Evolutionary conservation across 2,329 filamentous ascomycete species (phyloP), one percentile per base, ranked within the genome.

Genomic region (Huntiella savannae): DNA sequence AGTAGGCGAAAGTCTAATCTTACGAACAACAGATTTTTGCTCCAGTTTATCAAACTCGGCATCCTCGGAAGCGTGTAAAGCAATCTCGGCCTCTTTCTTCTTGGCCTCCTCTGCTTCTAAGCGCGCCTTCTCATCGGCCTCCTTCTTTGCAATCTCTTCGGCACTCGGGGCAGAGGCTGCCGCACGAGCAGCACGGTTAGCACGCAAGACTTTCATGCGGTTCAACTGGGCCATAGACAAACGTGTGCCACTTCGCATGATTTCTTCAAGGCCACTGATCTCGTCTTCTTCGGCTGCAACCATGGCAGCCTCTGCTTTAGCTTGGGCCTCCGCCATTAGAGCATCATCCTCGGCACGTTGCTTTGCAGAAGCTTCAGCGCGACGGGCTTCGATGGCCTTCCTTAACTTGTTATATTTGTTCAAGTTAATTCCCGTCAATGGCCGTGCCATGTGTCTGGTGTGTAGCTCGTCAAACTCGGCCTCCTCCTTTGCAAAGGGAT

Each of bases 381-480:
- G 41, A 7, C 36, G 45, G 7, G 35, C 28, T 33, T 46, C 44
- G n/a, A 47, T 33, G 16, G 33, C 34, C 19, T 43, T 44, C n/a
- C 33, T 39, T 6, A 49, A 45, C 15, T 49, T 49, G 19, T 49
- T 46, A 36, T 40, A 49, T n/a, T 34, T 45, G 28, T 47, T 40
- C n/a, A 49, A 13, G 12, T 49, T 35, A 15, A 44, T n/a, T 11
- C 48, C 48, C 4, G 40, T 40, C 11, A 49, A 17, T 17, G 53
- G 59, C 7, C 60, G 61, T 65, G 52, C 33, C 8, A 50, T 46
- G 42, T 64, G 64, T 46, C 53, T 56, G 0, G 64, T 60, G 28
- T 63, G 58, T 51, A 67, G 66, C 32, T 61, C 60, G 33, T 64
- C 64, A 52, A 67, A 67, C 59, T 79, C 79, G 58, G 69, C 75